Evolutionary conservation across 345 rosid genomes (phyloP).

Genomic region (Crucihimalaya himalaica): DNA sequence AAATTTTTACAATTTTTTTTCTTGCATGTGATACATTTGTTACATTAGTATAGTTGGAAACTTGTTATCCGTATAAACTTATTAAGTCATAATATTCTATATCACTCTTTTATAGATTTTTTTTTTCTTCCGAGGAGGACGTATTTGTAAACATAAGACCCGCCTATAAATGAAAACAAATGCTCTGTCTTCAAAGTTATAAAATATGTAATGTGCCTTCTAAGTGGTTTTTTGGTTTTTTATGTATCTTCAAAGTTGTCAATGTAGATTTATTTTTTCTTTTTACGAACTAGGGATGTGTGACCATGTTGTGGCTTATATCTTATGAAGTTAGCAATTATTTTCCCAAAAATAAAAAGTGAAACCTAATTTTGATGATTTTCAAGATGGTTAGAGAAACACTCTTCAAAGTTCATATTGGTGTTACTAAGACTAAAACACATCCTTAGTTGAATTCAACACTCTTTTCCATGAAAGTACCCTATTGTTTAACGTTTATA

Average conservation of each 20-base stretch:
- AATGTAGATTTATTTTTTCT: constrained; percentile 12
- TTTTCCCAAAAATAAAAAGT: too few species aligned
- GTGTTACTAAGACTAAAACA: background rate
- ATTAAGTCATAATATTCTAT: background rate
- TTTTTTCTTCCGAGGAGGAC: background rate
- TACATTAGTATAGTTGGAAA: background rate
- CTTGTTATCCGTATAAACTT: background rate
- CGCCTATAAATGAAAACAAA: constrained; percentile 35
- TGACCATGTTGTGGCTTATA: too few species aligned
- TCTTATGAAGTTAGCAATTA: too few species aligned
- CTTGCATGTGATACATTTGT: background rate
- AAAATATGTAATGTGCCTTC: background rate
- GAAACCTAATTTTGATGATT: too few species aligned
- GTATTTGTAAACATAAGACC: constrained; percentile 25
- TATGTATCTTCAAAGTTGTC: constrained; percentile 5
- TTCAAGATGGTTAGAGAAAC: too few species aligned
- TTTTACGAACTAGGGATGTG: background rate
- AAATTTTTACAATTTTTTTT: background rate
- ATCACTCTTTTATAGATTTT: background rate
- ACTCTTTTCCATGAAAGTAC: too few species aligned
- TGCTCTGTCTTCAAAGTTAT: constrained; percentile 27
- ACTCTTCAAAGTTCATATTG: background rate
- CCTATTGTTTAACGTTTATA: background rate
- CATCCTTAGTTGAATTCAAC: too few species aligned
- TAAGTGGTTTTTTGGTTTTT: background rate